Base-by-base conservation (phyloP, 306 rosid genomes). In the Cicer bijugum region DNA sequence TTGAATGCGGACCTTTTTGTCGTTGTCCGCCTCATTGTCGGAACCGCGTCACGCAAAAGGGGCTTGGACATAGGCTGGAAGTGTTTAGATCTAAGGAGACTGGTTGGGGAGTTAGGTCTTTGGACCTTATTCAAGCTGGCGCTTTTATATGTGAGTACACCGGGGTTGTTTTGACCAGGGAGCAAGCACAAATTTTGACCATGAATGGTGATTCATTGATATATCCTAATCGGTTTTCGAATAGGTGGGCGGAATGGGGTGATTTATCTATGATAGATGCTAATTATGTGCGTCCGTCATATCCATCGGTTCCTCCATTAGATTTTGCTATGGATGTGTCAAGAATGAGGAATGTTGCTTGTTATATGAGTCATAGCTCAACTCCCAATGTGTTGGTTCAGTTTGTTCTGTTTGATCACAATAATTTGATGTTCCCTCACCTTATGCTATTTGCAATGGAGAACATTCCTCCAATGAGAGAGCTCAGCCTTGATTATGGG, bases 41-140 rank as follows among this genome's bases (percentile, higher is more conserved):
- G 45, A 94, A 94, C 57, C 89, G 99, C 12, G 90, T 91, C 45
- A 42, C 96, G 0, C 99, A 94, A 52, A 84, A 85, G 56, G 97
- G 99, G 66, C 51, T 86, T 67, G 90, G 17, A 60, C 58, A 86
- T 69, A 87, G 86, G 77, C 47, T 94, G 72, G 99, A 91, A 72
- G 95, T 94, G 80, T 91, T 94, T 68, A 84, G 99, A 75, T 94
- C 99, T 2, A 81, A 77, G 82, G 90, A 91, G 84, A 88, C 97
- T 33, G 93, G 96, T 15, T 94, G 99, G 99, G 99, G 97, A 53
- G 99, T 94, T 80, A 88, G 97, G 84, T 88, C 99, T n/a, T 80
- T 94, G 85, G 95, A 94, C 75, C 83, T 91, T 81, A 94, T 94
- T 73, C 96, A 87, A 65, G 97, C 99, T 1, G 98, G 98, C 33